Evolutionary conservation across 257 asterid genomes (phyloP).

Genomic region (Petrea volubilis): DNA sequence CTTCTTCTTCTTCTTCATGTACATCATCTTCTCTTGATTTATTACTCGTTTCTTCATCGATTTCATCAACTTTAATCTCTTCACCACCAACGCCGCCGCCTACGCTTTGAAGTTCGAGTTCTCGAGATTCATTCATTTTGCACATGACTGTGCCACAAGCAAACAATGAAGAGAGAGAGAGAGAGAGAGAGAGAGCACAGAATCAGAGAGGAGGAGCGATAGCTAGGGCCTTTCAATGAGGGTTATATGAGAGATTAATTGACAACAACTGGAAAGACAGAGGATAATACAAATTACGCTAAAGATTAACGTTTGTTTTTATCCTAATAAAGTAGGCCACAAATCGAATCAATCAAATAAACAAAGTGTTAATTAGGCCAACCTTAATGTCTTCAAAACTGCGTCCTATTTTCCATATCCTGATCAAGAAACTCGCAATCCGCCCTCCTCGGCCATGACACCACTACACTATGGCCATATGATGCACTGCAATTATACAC

Average conservation of each 20-base stretch:
- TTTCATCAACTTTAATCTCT: slow-evolving; percentile 14
- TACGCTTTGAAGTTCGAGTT: slow-evolving; percentile 34
- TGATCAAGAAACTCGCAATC: background rate
- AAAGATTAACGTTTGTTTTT: slow-evolving; percentile 5
- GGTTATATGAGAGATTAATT: background rate
- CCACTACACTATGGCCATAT: background rate
- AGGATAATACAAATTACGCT: slow-evolving; percentile 13
- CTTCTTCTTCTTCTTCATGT: background rate
- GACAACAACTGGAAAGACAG: slow-evolving; percentile 20
- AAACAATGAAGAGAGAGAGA: background rate
- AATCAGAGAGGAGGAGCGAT: background rate
- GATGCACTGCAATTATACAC: no score
- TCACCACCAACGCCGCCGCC: background rate
- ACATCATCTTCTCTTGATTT: slow-evolving; percentile 10
- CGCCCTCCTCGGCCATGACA: background rate
- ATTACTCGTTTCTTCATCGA: slow-evolving; percentile 9
- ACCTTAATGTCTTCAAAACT: slow-evolving; percentile 33
- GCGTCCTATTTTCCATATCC: background rate
- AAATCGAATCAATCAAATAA: slow-evolving; percentile 23
- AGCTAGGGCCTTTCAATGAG: background rate
- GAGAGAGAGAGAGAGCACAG: background rate
- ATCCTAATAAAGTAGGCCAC: background rate
- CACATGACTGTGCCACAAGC: slow-evolving; percentile 37
- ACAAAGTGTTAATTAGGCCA: background rate
- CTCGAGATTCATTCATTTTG: slow-evolving; percentile 51